Evolutionary conservation across 2,329 filamentous ascomycete species (phyloP).

Genomic region (Arthrobotrys conoides): DNA sequence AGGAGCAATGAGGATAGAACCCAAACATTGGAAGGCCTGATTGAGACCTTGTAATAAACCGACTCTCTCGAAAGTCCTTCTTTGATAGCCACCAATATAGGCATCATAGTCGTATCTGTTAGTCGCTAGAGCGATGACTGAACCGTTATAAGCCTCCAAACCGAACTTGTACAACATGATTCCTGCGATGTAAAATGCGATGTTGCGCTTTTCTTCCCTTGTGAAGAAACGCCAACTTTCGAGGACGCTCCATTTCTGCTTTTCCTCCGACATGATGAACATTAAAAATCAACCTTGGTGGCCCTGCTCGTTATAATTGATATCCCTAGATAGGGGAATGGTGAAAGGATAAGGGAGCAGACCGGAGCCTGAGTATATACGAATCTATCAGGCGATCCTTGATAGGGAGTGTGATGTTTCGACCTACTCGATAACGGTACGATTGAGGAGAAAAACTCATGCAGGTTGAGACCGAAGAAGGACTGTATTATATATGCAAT

Average conservation of each 20-base stretch:
- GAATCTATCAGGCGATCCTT: slow-evolving; percentile 22
- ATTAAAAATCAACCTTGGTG: neutral
- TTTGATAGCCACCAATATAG: slow-evolving; percentile 64
- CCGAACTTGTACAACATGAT: slow-evolving; percentile 73
- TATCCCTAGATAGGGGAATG: neutral
- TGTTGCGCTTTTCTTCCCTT: slow-evolving; percentile 68
- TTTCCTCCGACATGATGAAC: slow-evolving; percentile 44
- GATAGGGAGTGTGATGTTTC: neutral
- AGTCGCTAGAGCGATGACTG: slow-evolving; percentile 70
- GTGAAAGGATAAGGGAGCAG: slow-evolving; percentile 12
- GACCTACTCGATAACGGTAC: slow-evolving; percentile 19
- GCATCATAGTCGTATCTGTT: slow-evolving; percentile 71
- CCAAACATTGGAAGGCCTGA: slow-evolving; percentile 70
- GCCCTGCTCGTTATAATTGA: neutral
- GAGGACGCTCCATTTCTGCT: slow-evolving; percentile 38
- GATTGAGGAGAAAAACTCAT: slow-evolving; percentile 24
- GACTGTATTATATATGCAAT: slow-evolving; percentile 43
- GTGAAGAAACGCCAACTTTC: slow-evolving; percentile 66
- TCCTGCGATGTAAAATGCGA: slow-evolving; percentile 69
- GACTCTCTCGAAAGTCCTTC: slow-evolving; percentile 69
- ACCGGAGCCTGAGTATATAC: slow-evolving; percentile 31
- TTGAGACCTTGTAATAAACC: slow-evolving; percentile 70
- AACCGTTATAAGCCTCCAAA: slow-evolving; percentile 71
- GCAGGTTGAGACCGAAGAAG: slow-evolving; percentile 21
- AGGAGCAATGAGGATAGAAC: slow-evolving; percentile 71